phyloP scores from a whole-genome alignment of 495 filamentous ascomycete species.

The Aspergillus bertholletiae region DNA sequence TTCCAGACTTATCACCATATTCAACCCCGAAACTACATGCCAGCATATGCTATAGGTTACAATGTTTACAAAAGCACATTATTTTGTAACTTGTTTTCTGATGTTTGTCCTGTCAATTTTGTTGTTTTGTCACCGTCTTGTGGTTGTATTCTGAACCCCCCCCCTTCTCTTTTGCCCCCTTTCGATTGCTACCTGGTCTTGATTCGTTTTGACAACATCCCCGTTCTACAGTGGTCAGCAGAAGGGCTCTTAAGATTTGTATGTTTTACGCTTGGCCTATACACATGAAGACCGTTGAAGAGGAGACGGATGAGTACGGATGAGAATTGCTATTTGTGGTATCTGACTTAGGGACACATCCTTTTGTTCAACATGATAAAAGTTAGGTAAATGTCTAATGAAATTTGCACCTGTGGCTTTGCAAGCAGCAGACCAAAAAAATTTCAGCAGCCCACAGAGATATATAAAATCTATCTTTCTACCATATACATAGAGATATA shows the following conservation, averaged over 20 bases:
- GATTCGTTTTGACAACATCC: conserved; percentile 20
- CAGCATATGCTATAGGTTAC: not conserved
- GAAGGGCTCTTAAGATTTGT: conserved; percentile 15
- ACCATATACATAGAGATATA: not conserved
- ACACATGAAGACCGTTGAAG: not conserved
- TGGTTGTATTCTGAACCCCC: too few species aligned
- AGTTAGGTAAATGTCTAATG: not conserved
- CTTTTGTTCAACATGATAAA: not conserved
- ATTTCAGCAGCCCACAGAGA: not conserved
- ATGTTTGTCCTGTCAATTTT: not conserved
- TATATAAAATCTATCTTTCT: conserved; percentile 1
- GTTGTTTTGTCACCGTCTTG: conserved; percentile 5
- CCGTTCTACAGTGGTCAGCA: conserved; percentile 9
- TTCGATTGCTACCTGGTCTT: conserved; percentile 19
- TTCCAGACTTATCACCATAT: not conserved
- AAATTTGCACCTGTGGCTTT: not conserved
- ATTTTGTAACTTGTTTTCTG: not conserved
- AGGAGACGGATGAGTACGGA: not conserved
- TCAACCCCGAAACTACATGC: not conserved
- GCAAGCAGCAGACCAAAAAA: not conserved
- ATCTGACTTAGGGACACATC: conserved; percentile 19
- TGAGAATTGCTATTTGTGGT: conserved; percentile 13
- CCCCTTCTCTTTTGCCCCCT: conserved; percentile 10
- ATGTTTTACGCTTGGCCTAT: conserved; percentile 7
- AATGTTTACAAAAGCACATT: not conserved